Evolutionary conservation across 306 rosid species (phyloP).

Genomic region (Prunus persica): Prunus_persica_NCBIv2 NC_034014.1:26396501-26397000

Average conservation of each 20-base stretch:
- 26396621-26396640: too few species aligned
- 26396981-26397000: conserved; percentile 3
- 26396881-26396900: neutral
- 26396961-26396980: conserved; percentile 18
- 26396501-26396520: neutral
- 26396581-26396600: accelerated
- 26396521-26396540: neutral
- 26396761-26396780: neutral
- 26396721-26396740: neutral
- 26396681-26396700: neutral
- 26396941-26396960: conserved; percentile 17
- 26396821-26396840: neutral
- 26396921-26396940: neutral
- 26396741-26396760: neutral
- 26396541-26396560: neutral
- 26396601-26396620: neutral
- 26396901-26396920: neutral
- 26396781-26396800: neutral
- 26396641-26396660: too few species aligned
- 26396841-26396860: neutral
- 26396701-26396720: neutral
- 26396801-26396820: conserved; percentile 3
- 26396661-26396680: too few species aligned
- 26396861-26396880: conserved; percentile 1
- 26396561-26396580: neutral